Conservation (phyloP, 352 stramenopile species). For the Pythium insidiosum region DNA sequence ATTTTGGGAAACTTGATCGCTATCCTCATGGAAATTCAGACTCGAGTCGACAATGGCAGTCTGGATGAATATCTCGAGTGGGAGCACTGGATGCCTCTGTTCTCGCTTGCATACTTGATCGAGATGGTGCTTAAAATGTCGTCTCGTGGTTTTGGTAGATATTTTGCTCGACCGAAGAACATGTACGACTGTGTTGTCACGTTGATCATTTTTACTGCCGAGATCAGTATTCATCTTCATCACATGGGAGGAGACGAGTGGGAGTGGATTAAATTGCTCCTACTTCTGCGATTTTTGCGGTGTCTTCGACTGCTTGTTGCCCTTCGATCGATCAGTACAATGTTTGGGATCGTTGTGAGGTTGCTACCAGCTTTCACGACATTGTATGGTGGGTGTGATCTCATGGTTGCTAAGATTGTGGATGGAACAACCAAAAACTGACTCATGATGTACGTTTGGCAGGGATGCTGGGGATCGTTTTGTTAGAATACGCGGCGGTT, state of each 20-base stretch:
- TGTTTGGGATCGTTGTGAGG: constrained; percentile 44
- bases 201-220: constrained; percentile 37
- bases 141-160: constrained; percentile 36
- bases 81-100: constrained; percentile 56
- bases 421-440: too few relatives aligned
- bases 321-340: constrained; percentile 32
- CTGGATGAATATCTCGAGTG: constrained; percentile 18
- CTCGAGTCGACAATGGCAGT: constrained; percentile 24
- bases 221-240: constrained; percentile 48
- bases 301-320: constrained; percentile 43
- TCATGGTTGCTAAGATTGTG: too few relatives aligned
- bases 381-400: constrained; percentile 29
- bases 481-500: constrained; percentile 49
- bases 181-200: constrained; percentile 81
- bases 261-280: constrained; percentile 44
- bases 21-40: constrained; percentile 45
- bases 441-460: constrained; percentile 1
- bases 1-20: constrained; percentile 34
- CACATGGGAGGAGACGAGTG: constrained; percentile 27
- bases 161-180: constrained; percentile 63
- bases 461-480: constrained; percentile 52
- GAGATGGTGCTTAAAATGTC: constrained; percentile 84
- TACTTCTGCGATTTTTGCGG: constrained; percentile 49
- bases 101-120: constrained; percentile 58
- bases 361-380: constrained; percentile 47